Conservation (phyloP, 306 rosid genomes). For the Trifolium repens region DNA sequence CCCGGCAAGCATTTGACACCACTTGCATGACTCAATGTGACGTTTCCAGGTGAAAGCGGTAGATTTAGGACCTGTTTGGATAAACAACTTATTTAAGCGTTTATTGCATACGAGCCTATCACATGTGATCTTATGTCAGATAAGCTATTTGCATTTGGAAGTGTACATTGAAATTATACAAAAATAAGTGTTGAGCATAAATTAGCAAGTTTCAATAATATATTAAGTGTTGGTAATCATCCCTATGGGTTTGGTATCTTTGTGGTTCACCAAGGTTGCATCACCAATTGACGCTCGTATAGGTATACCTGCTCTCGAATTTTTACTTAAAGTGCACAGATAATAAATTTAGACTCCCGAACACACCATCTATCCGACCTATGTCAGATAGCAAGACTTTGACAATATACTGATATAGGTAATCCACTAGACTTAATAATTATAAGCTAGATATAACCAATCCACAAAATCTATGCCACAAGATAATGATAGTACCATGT, state of each 20-base stretch:
- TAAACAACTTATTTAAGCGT: background rate
- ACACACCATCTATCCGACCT: constrained; percentile 1
- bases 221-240: background rate
- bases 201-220: background rate
- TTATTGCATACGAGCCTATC: background rate
- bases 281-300: background rate
- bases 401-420: background rate
- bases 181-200: background rate
- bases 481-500: no score
- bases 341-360: background rate
- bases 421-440: constrained; percentile 2
- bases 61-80: constrained; percentile 38
- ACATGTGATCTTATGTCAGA: no score
- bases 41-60: constrained; percentile 49
- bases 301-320: background rate
- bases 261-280: background rate
- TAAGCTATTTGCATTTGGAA: background rate
- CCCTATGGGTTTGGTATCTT: background rate
- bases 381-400: constrained; percentile 4
- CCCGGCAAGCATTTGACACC: constrained; percentile 59
- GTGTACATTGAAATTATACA: background rate
- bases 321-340: background rate
- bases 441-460: constrained; percentile 3
- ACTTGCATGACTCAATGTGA: constrained; percentile 60
- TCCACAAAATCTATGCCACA: no score